These are phyloP conservation scores for Lactarius tabidus DNA, from an alignment of 768 basidiomycete species.

Conservation along the genomic window DNA sequence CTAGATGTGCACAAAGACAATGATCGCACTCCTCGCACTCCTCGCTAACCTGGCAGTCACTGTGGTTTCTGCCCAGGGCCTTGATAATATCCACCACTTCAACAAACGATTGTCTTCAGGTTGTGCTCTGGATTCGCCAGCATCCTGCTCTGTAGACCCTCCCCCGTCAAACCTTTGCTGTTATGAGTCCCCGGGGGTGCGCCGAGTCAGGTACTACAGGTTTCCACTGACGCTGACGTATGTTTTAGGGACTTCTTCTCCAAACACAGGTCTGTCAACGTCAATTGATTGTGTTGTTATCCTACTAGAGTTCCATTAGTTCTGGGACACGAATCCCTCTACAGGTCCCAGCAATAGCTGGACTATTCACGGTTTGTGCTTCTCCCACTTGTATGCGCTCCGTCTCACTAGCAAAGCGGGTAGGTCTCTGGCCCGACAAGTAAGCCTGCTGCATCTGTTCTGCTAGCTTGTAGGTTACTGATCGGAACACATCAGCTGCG, in stretches of 20 bases:
- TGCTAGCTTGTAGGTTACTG: too few species aligned
- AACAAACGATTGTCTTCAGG: conserved; percentile 40
- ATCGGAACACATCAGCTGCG: too few species aligned
- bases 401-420: conserved; percentile 13
- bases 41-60: not conserved
- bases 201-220: conserved; percentile 27
- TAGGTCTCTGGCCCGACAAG: conserved; percentile 68
- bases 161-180: conserved; percentile 49
- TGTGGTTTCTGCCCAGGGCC: conserved; percentile 8
- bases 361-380: conserved; percentile 65
- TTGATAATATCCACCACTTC: conserved; percentile 30
- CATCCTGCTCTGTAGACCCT: conserved; percentile 54
- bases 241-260: conserved; percentile 51
- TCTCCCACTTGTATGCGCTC: not conserved
- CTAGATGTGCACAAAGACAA: conserved; percentile 3
- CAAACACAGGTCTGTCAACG: conserved; percentile 45
- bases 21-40: conserved; percentile 25
- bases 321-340: conserved; percentile 66
- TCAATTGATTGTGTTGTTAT: not conserved
- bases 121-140: conserved; percentile 47
- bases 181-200: conserved; percentile 60
- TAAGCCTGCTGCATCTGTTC: conserved; percentile 32
- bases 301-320: conserved; percentile 35
- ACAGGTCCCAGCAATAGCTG: conserved; percentile 64
- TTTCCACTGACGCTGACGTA: not conserved